A percentile compares a stretch with the other conserved stretches of the same genome.
Evolutionary conservation across 192 early-diverging fungal species (phyloP).

Genomic region (Funneliformis mosseae): DNA sequence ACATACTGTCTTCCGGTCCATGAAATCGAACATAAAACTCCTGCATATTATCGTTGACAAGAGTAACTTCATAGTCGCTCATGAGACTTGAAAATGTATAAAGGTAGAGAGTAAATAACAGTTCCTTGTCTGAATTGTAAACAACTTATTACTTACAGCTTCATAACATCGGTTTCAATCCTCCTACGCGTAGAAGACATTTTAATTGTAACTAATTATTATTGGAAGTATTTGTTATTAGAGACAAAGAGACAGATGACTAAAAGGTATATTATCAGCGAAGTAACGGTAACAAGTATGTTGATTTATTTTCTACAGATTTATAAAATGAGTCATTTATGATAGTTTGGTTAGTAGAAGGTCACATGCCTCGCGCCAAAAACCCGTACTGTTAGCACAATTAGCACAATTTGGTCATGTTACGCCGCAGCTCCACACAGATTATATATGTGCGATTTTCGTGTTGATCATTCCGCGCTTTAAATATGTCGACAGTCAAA

Average conservation of each 20-base stretch:
- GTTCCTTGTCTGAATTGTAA: too few species aligned
- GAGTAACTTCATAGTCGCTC: conserved; percentile 98
- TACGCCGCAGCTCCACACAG: not conserved
- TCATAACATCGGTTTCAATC: conserved; percentile 99
- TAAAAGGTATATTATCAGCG: not conserved
- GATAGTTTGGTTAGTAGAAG: not conserved
- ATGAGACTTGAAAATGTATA: conserved; percentile 72
- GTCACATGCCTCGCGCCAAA: not conserved
- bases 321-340: not conserved
- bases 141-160: conserved; percentile 94
- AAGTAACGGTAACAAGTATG: not conserved
- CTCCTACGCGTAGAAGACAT: conserved; percentile 92
- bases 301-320: not conserved
- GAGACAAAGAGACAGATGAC: not conserved
- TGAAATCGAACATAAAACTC: conserved; percentile 94
- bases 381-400: not conserved
- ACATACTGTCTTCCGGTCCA: conserved; percentile 93
- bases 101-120: not conserved
- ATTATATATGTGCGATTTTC: too few species aligned
- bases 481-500: conserved; percentile 38
- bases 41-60: conserved; percentile 99
- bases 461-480: not conserved
- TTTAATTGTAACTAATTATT: conserved; percentile 10
- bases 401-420: not conserved
- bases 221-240: too few species aligned